Conservation (phyloP, 2,329 filamentous ascomycete genomes). For the Cladobotryum mycophilum region DNA sequence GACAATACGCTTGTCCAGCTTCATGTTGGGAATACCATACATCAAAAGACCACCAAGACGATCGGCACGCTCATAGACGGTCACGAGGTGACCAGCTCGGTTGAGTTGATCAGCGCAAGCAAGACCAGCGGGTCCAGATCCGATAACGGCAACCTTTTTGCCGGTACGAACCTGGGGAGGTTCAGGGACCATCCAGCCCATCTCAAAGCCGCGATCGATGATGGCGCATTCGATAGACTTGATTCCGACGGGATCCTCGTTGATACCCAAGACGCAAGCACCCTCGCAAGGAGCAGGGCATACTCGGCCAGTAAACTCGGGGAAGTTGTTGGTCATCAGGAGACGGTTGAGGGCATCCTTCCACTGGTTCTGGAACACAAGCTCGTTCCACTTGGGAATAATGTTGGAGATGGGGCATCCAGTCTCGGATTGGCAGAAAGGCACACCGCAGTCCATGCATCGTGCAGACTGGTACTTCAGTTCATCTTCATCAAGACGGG, state of each 20-base stretch:
- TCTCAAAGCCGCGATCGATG: constrained; percentile 94
- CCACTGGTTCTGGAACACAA: constrained; percentile 75
- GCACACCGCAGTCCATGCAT: constrained; percentile 98
- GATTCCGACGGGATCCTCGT: constrained; percentile 94
- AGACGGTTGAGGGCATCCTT: constrained; percentile 84
- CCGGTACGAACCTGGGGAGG: constrained; percentile 76
- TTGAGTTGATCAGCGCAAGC: constrained; percentile 91
- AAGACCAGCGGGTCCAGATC: constrained; percentile 86
- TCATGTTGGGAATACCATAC: constrained; percentile 99
- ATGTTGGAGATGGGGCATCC: constrained; percentile 96
- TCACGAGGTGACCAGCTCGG: constrained; percentile 81
- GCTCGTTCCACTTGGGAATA: constrained; percentile 93
- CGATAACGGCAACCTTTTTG: constrained; percentile 83
- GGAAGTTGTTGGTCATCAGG: constrained; percentile 97
- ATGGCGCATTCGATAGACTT: constrained; percentile 98
- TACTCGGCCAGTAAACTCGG: constrained; percentile 94
- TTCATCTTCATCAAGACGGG: constrained; percentile 84
- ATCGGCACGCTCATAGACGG: constrained; percentile 88
- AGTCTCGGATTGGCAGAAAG: constrained; percentile 94
- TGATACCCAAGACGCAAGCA: constrained; percentile 92
- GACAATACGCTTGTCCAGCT: constrained; percentile 95
- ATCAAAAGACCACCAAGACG: constrained; percentile 87
- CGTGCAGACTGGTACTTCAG: constrained; percentile 94
- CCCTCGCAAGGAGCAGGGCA: constrained; percentile 96
- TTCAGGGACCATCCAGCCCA: constrained; percentile 91